Base-by-base conservation (phyloP, 2,329 filamentous ascomycete genomes). In the Aspergillus brasiliensis region DNA sequence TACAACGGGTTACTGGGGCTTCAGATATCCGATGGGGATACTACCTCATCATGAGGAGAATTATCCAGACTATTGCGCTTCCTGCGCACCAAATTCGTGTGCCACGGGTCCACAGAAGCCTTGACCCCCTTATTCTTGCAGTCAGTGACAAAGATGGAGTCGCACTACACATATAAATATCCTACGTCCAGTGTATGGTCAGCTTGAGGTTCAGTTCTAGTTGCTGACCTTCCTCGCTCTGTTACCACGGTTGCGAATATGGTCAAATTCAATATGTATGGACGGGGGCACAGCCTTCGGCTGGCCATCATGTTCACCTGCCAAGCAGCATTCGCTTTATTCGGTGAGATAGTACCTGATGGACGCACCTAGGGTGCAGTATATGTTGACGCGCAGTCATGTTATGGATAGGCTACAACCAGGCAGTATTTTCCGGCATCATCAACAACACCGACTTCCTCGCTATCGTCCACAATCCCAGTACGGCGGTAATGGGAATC, bases 381-480 rank as follows among this genome's bases (percentile, higher is more conserved):
- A 23, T 44, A 44, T 28, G 31, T 60, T 65, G 46, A 64, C 58
- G 23, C 44, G 40, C 25, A 46, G 10, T 56, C 40, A 51, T 42
- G 21, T 31, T 21, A 21, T 38, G 8, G 59, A 31, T 56, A 73
- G 80, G 80, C 2, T 83, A 83, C 47, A 81, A 83, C 28, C 81
- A 83, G 63, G 80, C 80, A 44, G 79, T 82, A 0, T 82, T 82
- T 61, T 76, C 78, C 2, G 80, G 80, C 10, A 80, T 83, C 15
- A 71, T 83, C 8, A 75, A 79, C 8, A 81, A 79, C 37, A 65
- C 77, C 13, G 74, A 83, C 52, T 83, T 78, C 63, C 70, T 82
- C 4, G 58, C 69, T 3, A 70, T 75, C 2, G 78, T 82, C 37
- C 59, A 73, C 25, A 62, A 78, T 59, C 78, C 78, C 2, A 67